Percentiles rank a stretch among this genome's conserved stretches.
Evolutionary conservation across 2,329 filamentous ascomycete species (phyloP).

Genomic region (Moelleriella libera): DNA sequence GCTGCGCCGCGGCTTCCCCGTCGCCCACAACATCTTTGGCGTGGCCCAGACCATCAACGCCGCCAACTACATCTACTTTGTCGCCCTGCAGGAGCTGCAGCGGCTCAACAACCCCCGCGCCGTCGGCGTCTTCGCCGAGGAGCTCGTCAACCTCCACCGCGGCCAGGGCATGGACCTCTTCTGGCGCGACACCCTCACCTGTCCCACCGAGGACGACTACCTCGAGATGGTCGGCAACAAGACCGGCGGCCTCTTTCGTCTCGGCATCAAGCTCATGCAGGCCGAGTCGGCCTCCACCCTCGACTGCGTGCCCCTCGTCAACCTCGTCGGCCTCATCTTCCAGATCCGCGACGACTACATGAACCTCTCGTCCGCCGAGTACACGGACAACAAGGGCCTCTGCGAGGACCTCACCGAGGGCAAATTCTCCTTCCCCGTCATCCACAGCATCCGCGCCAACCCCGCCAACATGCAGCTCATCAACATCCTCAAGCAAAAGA

Average conservation of each 20-base stretch:
- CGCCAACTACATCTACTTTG: slow-evolving; percentile 81
- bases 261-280: slow-evolving; percentile 82
- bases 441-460: slow-evolving; percentile 76
- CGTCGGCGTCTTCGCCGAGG: slow-evolving; percentile 63
- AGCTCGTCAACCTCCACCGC: slow-evolving; percentile 70
- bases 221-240: slow-evolving; percentile 92
- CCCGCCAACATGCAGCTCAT: slow-evolving; percentile 65
- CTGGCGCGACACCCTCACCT: slow-evolving; percentile 76
- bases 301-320: slow-evolving; percentile 74
- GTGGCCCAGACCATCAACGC: slow-evolving; percentile 81
- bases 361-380: slow-evolving; percentile 63
- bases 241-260: slow-evolving; percentile 72
- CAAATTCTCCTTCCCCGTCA: slow-evolving; percentile 93
- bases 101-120: slow-evolving; percentile 53
- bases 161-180: slow-evolving; percentile 87
- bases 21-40: slow-evolving; percentile 75
- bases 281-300: slow-evolving; percentile 44
- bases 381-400: slow-evolving; percentile 80
- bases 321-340: slow-evolving; percentile 72
- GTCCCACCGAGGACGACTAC: slow-evolving; percentile 77
- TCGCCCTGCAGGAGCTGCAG: slow-evolving; percentile 60
- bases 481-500: slow-evolving; percentile 87
- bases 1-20: slow-evolving; percentile 65
- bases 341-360: slow-evolving; percentile 91
- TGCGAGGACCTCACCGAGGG: slow-evolving; percentile 94